Evolutionary conservation across 202 grass and related monocot species (phyloP).

Genomic region (Setaria italica): DNA sequence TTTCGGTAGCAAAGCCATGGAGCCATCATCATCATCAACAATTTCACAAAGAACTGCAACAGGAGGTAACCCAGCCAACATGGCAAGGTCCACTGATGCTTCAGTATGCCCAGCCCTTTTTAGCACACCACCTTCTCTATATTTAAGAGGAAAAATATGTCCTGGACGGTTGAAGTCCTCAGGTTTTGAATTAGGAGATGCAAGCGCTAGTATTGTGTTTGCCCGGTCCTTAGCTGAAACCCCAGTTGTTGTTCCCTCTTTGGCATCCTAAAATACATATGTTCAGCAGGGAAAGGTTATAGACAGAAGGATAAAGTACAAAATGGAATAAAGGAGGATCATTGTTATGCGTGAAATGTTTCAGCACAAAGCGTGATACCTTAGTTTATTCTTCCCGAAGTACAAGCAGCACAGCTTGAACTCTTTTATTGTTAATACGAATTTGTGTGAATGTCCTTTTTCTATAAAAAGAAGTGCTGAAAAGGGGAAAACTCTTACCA

Average conservation of each 20-base stretch:
- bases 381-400: constrained; percentile 23
- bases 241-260: constrained; percentile 91
- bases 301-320: not conserved
- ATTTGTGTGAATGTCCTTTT: constrained; percentile 30
- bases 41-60: constrained; percentile 90
- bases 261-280: constrained; percentile 76
- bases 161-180: constrained; percentile 89
- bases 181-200: constrained; percentile 81
- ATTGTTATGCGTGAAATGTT: not conserved
- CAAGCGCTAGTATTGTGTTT: constrained; percentile 71
- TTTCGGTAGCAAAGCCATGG: constrained; percentile 92
- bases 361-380: constrained; percentile 1
- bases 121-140: constrained; percentile 93
- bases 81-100: constrained; percentile 93
- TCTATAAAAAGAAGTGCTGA: not conserved
- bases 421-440: constrained; percentile 8
- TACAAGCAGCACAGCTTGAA: constrained; percentile 18
- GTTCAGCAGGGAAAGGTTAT: constrained; percentile 21
- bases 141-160: constrained; percentile 97
- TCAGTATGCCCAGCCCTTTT: constrained; percentile 98
- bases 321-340: not conserved
- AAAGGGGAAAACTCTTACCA: constrained; percentile 51
- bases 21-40: constrained; percentile 90
- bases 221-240: constrained; percentile 91
- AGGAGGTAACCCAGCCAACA: constrained; percentile 85